Evolutionary conservation across 2,329 filamentous ascomycete species (phyloP), one percentile per base, ranked within the genome.

Genomic region (Penicillium sp.): DNA sequence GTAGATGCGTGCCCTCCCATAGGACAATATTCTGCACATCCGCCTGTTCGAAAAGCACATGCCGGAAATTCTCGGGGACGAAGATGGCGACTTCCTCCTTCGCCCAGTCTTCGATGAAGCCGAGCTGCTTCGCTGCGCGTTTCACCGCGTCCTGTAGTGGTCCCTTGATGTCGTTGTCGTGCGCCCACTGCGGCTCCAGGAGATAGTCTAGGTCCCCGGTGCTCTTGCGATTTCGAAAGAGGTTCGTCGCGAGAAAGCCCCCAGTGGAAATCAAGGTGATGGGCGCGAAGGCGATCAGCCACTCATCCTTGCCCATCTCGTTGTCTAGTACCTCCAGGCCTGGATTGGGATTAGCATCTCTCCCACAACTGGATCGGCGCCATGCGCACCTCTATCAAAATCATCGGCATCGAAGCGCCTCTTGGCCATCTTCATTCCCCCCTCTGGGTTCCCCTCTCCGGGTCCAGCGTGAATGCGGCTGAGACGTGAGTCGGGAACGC

Each of bases 51-150:
- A 63, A 63, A 6, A 64, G 33, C 8, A 48, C 27, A 29, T 54
- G 35, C 20, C 56, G 47, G 10, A 51, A 43, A 14, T 44, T 44
- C 15, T 50, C 34, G 5, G 58, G 45, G 4, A 63, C 59, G 25
- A 61, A 63, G 13, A 60, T 48, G 9, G 57, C 51, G 50, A 63
- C 55, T n/a, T 57, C 55, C 20, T 63, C 57, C 28, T 62, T 63
- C 11, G 55, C 47, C 61, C 61, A 64, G 14, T 58, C 47, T 6
- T 50, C 42, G 41, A 39, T 48, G 31, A 50, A 58, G 4, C 47
- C 41, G 3, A 61, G 54, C 7, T 39, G 31, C 8, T 44, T 34
- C 16, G 56, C 55, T n/a, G 53, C 56, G 7, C 45, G 43, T 7
- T 35, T 28, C n/a, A 62, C 57, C 4, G 57, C 52, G 10, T 48